Base-by-base conservation (phyloP, 257 asterid genomes). In the Nicotiana tomentosiformis region DNA sequence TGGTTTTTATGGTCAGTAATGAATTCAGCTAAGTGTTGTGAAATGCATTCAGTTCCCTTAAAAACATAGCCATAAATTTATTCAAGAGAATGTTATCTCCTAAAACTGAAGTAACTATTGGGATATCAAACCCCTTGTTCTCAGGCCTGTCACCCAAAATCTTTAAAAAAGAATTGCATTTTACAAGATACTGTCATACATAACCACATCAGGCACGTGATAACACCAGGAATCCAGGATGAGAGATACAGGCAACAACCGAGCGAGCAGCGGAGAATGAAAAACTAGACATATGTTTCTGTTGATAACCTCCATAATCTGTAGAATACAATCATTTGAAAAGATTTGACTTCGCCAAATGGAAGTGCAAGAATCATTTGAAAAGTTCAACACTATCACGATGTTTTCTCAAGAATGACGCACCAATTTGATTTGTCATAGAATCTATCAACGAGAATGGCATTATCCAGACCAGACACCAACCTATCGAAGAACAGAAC, bases 401-500 rank as follows among this genome's bases (percentile, higher is more conserved):
- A 90, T 78, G 90, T 91, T 89, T 96, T 96, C 97, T 94, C 91
- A 32, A 96, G 98, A 84, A 96, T 90, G 84, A 96, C 81, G 86
- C 98, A 94, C 98, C 99, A 96, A 85, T 94, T 96, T 56, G 99
- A 96, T 87, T 96, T 96, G 86, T 96, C 99, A 7, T 86, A 96
- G 84, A 93, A 96, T 89, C 83, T 90, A 86, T 96, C 97, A 26
- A 90, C 94, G 60, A 96, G 72, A 10, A 93, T 90, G 30, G 99
- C 92, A 67, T 94, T 94, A 76, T 90, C 92, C 55, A 96, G 84
- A 26, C 87, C 88, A 72, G 88, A 46, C 77, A 89, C 98, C 84
- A 94, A 88, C 88, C 99, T 96, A 95, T 84, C 76, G 53, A 64
- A 66, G 20, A 80, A 39, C 5, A 53, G 10, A 49, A 53, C 14